Conservation (phyloP, 371 early-diverging fungal species). For the Mortierella sp. region DNA sequence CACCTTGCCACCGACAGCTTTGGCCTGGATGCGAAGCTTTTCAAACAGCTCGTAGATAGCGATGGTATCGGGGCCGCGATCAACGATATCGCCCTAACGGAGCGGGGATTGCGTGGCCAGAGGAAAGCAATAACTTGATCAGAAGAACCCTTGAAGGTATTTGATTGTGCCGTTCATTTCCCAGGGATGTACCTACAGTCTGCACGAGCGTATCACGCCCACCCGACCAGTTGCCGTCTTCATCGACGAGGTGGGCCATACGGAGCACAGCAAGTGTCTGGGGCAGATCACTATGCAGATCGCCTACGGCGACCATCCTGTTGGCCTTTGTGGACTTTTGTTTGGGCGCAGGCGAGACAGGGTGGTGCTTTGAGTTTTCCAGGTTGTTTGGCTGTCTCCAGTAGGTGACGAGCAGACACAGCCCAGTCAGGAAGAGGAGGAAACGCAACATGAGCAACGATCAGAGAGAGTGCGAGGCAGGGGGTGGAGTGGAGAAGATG, state of each 20-base stretch:
- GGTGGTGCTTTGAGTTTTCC: too few relatives aligned
- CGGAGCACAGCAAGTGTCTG: slow-evolving; percentile 68
- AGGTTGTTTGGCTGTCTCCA: neutral
- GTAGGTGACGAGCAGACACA: slow-evolving; percentile 13
- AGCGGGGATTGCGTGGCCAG: neutral
- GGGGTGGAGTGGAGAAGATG: slow-evolving; percentile 5
- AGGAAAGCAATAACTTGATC: neutral
- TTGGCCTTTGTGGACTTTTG: slow-evolving; percentile 42
- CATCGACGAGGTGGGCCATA: slow-evolving; percentile 71
- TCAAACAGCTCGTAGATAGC: slow-evolving; percentile 72
- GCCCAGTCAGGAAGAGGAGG: too few relatives aligned
- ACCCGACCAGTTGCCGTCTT: slow-evolving; percentile 73
- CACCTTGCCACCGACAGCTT: slow-evolving; percentile 63
- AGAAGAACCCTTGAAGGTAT: too few relatives aligned
- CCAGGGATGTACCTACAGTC: too few relatives aligned
- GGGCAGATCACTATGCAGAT: slow-evolving; percentile 79
- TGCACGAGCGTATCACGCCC: slow-evolving; percentile 67
- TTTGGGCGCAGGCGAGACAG: too few relatives aligned
- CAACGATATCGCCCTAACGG: slow-evolving; percentile 69
- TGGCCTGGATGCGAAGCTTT: slow-evolving; percentile 69
- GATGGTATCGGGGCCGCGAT: slow-evolving; percentile 82
- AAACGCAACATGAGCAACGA: too few relatives aligned
- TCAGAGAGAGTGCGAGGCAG: too few relatives aligned
- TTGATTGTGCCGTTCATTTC: too few relatives aligned
- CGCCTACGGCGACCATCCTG: slow-evolving; percentile 86